Evolutionary conservation across 805 yeast species (phyloP).

Genomic region (Huiozyma naganishii): DNA sequence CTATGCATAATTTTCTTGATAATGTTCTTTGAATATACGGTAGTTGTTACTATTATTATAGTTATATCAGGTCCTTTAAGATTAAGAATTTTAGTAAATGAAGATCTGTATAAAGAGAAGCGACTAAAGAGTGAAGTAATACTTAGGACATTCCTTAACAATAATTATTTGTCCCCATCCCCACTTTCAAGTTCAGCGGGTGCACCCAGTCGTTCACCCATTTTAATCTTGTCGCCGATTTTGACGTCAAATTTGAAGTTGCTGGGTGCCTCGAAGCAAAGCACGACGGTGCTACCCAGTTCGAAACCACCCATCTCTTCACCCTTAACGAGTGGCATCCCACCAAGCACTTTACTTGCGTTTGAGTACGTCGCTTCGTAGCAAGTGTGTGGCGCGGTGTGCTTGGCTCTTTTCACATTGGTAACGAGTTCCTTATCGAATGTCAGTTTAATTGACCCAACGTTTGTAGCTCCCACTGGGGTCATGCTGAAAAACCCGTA

Average conservation of each 20-base stretch:
- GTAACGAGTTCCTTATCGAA: conserved; percentile 87
- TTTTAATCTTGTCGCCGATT: conserved; percentile 66
- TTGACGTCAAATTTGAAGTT: conserved; percentile 58
- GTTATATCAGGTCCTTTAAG: no score
- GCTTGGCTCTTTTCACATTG: conserved; percentile 43
- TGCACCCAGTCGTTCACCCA: conserved; percentile 72
- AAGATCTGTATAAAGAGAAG: no score
- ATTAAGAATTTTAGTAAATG: no score
- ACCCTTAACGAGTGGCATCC: conserved; percentile 82
- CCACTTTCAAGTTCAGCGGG: no score
- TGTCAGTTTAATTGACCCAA: conserved; percentile 85
- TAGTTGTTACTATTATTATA: no score
- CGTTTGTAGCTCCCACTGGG: conserved; percentile 98
- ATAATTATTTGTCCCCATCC: no score
- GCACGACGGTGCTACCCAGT: conserved; percentile 91
- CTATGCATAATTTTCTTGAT: no score
- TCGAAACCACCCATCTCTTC: conserved; percentile 96
- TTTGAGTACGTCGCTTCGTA: conserved; percentile 87
- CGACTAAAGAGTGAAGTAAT: no score
- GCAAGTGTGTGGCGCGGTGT: conserved; percentile 63
- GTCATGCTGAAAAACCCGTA: conserved; percentile 97
- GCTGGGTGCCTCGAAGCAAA: conserved; percentile 92
- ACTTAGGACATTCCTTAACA: no score
- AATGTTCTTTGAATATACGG: no score
- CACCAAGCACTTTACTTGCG: conserved; percentile 68